Base-by-base conservation (phyloP, 2,329 filamentous ascomycete genomes). In the Raffaelea deltoideospora region DNA sequence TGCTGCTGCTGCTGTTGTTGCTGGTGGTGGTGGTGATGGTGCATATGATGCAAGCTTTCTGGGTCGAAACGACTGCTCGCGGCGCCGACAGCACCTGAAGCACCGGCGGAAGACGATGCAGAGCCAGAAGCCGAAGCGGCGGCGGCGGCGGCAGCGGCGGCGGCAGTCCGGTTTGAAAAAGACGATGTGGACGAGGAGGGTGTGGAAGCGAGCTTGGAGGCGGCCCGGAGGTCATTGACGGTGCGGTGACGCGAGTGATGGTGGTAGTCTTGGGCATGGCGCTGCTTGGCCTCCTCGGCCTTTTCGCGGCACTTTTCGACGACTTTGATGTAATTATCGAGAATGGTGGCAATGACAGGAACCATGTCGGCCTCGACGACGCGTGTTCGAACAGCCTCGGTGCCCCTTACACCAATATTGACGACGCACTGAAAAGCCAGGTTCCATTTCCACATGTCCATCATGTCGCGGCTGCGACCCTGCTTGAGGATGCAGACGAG, bases 391-490 rank as follows among this genome's bases (percentile, higher is more conserved):
- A 98, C 90, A 47, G 75, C 78, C 62, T 98, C 90, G 11, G 90
- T 95, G 41, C 90, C 90, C 48, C 90, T 76, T 41, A 98, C 88
- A 39, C 90, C 90, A 53, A 98, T 96, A 58, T 98, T 98, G 55
- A 98, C 90, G 45, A 96, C 87, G 57, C 90, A 98, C 60, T 96
- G 90, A 58, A 98, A 98, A 37, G 90, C 90, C 44, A 98, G 70
- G 53, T 95, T 98, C 90, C 90, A 98, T 61, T 96, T 96, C 90
- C 90, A 98, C 83, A 94, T 94, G 57, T 95, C 88, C 88, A 96
- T 95, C 77, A 95, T 80, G 56, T 98, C 88, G 60, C 87, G 92
- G 62, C 84, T 95, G 54, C 90, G 73, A 44, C 90, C 90, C 60
- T 94, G 85, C 61, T 98, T 98, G 57, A 98, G 73, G 53, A 98